Base-by-base conservation (phyloP, 2,329 filamentous ascomycete species). In the Botrytis squamosa region DNA sequence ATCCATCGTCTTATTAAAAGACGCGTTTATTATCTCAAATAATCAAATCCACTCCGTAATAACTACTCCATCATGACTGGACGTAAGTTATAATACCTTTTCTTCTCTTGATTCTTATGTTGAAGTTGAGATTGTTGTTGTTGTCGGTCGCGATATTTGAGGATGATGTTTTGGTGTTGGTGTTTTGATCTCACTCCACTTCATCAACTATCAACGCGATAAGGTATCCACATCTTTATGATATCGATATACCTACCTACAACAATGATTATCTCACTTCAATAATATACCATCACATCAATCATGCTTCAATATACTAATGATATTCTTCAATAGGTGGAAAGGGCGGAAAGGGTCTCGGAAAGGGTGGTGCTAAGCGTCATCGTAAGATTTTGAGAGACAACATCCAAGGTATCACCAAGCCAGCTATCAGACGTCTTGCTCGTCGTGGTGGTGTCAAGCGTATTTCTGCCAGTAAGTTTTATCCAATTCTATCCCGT, bases 371-470 rank as follows among this genome's bases (percentile, higher is more conserved):
- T 85, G 95, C 95, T 86, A 98, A 98, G 93, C 95, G 95, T 87
- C 95, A 98, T 88, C 92, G 95, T 83, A 98, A 98, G 93, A 98
- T 98, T 89, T 90, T 98, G 85, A 94, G 95, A 87, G 95, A 97
- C 92, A 98, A 97, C 93, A 98, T 98, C 84, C 95, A 98, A 88
- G 95, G 95, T 87, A 98, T 98, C 84, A 98, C 95, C 83, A 98
- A 98, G 93, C 95, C 95, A 82, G 95, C 95, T 82, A 98, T 98
- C 86, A 92, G 95, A 83, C 95, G 95, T 97, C 94, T 98, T 84
- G 95, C 95, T 79, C 95, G 95, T 87, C 94, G 95, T 96, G 95
- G 95, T 86, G 95, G 95, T 95, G 95, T 98, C 89, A 98, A 98
- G 93, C 95, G 95, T 97, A 98, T 98, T 83, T 97, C 94, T 82